phyloP scores from a whole-genome alignment of 2,329 filamentous ascomycete species.

The Verticillium albo-atrum region DNA sequence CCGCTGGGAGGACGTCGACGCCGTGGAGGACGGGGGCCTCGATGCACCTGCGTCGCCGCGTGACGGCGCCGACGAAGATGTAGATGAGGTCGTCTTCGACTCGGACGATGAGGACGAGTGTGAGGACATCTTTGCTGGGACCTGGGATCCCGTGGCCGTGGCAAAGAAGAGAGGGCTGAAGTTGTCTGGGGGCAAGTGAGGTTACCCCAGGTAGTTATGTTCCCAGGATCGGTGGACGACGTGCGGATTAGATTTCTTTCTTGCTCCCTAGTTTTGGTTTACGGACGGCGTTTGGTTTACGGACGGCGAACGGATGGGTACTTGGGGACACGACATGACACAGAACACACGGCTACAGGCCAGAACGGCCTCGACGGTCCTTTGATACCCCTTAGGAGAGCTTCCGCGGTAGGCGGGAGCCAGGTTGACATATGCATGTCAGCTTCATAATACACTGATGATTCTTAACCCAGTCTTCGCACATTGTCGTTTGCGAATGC shows the following conservation, averaged over 20 bases:
- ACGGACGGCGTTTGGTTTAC: not conserved
- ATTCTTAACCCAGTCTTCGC: too few species aligned
- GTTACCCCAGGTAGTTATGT: too few species aligned
- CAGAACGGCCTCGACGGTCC: not conserved
- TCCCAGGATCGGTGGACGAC: not conserved
- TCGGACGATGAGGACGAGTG: conserved; percentile 64
- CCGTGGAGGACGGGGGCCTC: not conserved
- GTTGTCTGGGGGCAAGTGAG: conserved; percentile 13
- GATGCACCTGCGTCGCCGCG: not conserved
- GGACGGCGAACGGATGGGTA: not conserved
- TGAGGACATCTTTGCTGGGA: conserved; percentile 59
- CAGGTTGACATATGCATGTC: not conserved
- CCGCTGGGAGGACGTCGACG: conserved; percentile 46
- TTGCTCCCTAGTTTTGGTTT: too few species aligned
- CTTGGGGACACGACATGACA: not conserved
- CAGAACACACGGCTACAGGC: not conserved
- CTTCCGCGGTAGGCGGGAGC: not conserved
- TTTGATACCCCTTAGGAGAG: not conserved
- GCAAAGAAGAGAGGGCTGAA: conserved; percentile 39
- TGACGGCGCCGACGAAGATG: conserved; percentile 3
- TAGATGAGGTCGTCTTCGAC: conserved; percentile 48
- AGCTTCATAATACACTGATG: not conserved
- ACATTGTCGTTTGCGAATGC: too few species aligned
- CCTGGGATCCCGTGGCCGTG: conserved; percentile 52
- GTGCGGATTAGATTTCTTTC: not conserved